Percentiles rank a stretch among this genome's conserved stretches.
Conservation (phyloP, 768 basidiomycete genomes). For the Rhizopogon rudus region DNA sequence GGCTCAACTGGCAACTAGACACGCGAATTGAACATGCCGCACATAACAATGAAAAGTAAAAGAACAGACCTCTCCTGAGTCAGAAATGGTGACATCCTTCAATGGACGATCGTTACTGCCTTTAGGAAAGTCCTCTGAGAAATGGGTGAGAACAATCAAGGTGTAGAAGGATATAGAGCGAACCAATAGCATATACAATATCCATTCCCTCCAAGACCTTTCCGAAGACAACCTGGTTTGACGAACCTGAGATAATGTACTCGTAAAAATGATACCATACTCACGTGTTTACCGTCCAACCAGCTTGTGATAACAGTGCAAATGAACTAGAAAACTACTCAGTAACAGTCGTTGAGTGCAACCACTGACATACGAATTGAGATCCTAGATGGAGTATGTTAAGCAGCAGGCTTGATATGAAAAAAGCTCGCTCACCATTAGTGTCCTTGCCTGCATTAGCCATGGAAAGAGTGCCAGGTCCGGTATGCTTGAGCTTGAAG, state of each 20-base stretch:
- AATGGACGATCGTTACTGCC: conserved; percentile 65
- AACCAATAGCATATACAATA: conserved; percentile 71
- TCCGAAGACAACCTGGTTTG: conserved; percentile 81
- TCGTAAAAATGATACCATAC: conserved; percentile 11
- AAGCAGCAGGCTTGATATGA: neutral
- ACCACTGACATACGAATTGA: conserved; percentile 61
- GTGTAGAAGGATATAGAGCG: conserved; percentile 12
- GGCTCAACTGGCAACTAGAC: conserved; percentile 49
- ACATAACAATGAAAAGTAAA: conserved; percentile 8
- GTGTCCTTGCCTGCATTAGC: conserved; percentile 92
- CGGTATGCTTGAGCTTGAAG: conserved; percentile 95
- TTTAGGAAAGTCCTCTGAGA: conserved; percentile 70
- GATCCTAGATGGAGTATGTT: conserved; percentile 47
- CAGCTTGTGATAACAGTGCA: conserved; percentile 83
- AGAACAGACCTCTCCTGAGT: conserved; percentile 77
- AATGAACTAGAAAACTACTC: conserved; percentile 63
- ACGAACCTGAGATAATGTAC: conserved; percentile 2
- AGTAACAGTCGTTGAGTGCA: neutral
- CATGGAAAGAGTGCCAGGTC: conserved; percentile 87
- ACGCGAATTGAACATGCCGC: conserved; percentile 2
- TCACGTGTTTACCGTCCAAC: conserved; percentile 87
- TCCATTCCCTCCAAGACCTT: conserved; percentile 92
- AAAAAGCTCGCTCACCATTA: conserved; percentile 53
- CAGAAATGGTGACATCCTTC: conserved; percentile 74
- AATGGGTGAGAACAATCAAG: conserved; percentile 8